phyloP scores from a whole-genome alignment of 2,329 filamentous ascomycete genomes.

The Neospermospora avenae region DNA sequence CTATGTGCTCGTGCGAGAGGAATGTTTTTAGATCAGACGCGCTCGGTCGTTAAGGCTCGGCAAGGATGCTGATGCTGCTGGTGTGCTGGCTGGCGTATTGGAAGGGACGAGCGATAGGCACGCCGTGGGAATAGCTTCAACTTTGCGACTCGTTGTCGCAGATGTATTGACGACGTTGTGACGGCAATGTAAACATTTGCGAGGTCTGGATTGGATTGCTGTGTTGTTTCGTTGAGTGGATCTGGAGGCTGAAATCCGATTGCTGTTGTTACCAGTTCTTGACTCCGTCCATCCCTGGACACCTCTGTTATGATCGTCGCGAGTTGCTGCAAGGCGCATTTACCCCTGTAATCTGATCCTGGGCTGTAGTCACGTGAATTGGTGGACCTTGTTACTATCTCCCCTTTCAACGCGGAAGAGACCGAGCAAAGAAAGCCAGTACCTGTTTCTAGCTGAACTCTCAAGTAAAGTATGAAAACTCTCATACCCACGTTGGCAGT shows the following conservation, averaged over 20 bases:
- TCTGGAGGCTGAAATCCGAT: conserved; percentile 7
- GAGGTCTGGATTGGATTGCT: background rate
- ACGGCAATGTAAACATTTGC: background rate
- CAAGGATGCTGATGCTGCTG: conserved; percentile 4
- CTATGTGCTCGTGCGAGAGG: background rate
- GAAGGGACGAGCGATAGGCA: conserved; percentile 6
- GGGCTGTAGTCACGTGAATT: background rate
- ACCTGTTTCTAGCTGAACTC: too few relatives aligned
- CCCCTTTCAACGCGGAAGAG: background rate
- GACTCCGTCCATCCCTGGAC: too few relatives aligned
- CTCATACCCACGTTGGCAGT: too few relatives aligned
- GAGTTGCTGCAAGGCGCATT: background rate
- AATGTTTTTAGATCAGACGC: conserved; percentile 14
- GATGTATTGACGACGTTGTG: background rate
- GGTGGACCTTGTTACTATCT: too few relatives aligned
- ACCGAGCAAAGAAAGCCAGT: background rate
- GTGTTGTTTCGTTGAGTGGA: background rate
- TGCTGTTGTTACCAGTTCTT: background rate
- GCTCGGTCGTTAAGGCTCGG: conserved; percentile 14
- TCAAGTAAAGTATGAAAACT: too few relatives aligned
- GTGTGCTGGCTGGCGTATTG: background rate
- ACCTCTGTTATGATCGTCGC: conserved; percentile 8
- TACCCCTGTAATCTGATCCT: background rate
- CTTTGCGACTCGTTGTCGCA: background rate
- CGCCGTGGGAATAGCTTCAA: conserved; percentile 2